phyloP scores from a whole-genome alignment of 2,329 filamentous ascomycete species.

The Myriosclerotinia curreyana region DNA sequence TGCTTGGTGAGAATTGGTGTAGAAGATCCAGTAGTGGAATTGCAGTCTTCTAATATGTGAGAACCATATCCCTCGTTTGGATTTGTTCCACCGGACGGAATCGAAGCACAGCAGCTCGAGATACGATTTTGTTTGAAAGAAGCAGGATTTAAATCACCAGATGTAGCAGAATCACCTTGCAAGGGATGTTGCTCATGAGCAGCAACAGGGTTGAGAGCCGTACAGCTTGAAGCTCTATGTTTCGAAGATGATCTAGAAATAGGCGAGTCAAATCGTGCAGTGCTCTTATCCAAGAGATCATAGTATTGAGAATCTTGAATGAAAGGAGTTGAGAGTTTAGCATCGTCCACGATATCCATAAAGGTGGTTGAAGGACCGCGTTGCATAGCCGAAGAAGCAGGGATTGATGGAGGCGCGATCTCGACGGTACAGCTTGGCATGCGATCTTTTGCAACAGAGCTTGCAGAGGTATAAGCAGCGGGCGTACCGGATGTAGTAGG shows the following conservation, averaged over 20 bases:
- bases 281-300: neutral
- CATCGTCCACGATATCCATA: neutral
- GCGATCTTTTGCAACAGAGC: neutral
- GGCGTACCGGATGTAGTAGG: neutral
- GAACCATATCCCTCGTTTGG: neutral
- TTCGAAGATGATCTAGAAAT: neutral
- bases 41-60: neutral
- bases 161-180: neutral
- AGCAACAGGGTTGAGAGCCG: neutral
- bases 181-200: neutral
- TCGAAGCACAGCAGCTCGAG: slow-evolving; percentile 15
- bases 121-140: neutral
- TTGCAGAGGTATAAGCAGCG: neutral
- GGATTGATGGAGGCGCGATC: neutral
- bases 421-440: slow-evolving; percentile 9
- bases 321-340: neutral
- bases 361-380: neutral
- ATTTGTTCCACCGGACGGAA: neutral
- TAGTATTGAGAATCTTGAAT: neutral
- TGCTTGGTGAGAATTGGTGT: neutral
- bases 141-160: neutral
- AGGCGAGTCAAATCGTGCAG: neutral
- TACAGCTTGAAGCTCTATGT: slow-evolving; percentile 5
- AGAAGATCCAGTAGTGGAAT: slow-evolving; percentile 10
- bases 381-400: neutral